Conservation (phyloP, 768 basidiomycete genomes). For the Leccinum barrowsii region DNA sequence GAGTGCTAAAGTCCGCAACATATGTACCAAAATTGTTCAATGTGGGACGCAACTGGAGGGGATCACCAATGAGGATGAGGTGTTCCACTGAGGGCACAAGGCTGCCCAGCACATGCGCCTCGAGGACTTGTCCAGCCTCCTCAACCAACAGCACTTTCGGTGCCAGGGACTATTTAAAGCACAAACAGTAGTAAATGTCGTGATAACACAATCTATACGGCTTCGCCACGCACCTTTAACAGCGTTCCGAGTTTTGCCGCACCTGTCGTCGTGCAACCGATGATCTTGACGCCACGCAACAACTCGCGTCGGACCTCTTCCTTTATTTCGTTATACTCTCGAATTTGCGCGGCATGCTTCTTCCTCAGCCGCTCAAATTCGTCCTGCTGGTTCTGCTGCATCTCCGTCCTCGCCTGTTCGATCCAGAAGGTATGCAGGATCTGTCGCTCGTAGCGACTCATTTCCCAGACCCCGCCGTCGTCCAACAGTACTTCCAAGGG, state of each 20-base stretch:
- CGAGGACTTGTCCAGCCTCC: constrained; percentile 80
- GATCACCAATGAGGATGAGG: constrained; percentile 79
- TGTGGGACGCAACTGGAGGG: constrained; percentile 68
- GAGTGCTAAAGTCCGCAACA: not conserved
- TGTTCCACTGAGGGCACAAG: constrained; percentile 68
- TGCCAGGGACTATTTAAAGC: constrained; percentile 42
- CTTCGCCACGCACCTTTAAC: constrained; percentile 42
- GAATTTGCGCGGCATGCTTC: constrained; percentile 39
- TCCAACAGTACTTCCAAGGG: constrained; percentile 36
- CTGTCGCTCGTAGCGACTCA: constrained; percentile 49
- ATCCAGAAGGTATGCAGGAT: constrained; percentile 47
- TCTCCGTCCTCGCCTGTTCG: constrained; percentile 33
- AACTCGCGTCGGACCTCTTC: constrained; percentile 56
- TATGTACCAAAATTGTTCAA: constrained; percentile 54
- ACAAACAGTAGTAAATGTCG: not conserved
- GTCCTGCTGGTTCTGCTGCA: constrained; percentile 28
- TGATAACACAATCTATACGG: not conserved
- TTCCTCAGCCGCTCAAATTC: constrained; percentile 44
- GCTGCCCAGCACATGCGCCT: constrained; percentile 67
- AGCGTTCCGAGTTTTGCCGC: constrained; percentile 64
- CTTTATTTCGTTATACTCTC: constrained; percentile 37
- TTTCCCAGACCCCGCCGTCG: constrained; percentile 45
- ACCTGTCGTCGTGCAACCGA: constrained; percentile 81
- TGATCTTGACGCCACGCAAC: constrained; percentile 52
- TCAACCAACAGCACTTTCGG: constrained; percentile 70